phyloP scores from a whole-genome alignment of 768 basidiomycete species.

The Terana coerulea region DNA sequence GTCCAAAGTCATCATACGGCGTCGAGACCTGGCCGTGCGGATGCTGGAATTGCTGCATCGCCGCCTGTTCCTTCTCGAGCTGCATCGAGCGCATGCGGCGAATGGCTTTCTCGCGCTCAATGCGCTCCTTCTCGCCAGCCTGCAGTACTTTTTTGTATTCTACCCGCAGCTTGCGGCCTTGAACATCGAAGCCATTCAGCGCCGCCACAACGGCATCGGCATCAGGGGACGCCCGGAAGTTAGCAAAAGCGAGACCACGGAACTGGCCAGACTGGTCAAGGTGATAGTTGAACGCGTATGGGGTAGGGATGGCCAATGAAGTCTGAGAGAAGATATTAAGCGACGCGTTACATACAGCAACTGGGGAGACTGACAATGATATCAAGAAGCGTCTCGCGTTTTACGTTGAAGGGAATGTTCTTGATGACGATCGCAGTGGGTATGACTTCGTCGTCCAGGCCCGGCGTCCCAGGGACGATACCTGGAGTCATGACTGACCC shows the following conservation, averaged over 20 bases:
- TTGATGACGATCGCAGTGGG: slow-evolving; percentile 99
- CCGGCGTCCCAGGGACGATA: slow-evolving; percentile 47
- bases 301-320: slow-evolving; percentile 90
- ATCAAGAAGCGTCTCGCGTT: slow-evolving; percentile 92
- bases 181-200: slow-evolving; percentile 93
- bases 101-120: slow-evolving; percentile 97
- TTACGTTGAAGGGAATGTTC: slow-evolving; percentile 99
- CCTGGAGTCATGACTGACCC: slow-evolving; percentile 38
- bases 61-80: slow-evolving; percentile 75
- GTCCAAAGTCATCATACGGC: slow-evolving; percentile 74
- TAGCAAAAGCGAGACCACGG: slow-evolving; percentile 97
- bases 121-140: slow-evolving; percentile 97
- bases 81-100: slow-evolving; percentile 98
- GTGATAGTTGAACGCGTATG: slow-evolving; percentile 99
- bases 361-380: slow-evolving; percentile 74
- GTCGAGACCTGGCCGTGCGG: too few species aligned
- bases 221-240: slow-evolving; percentile 88
- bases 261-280: slow-evolving; percentile 95
- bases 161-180: slow-evolving; percentile 94
- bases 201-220: slow-evolving; percentile 96
- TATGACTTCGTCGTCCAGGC: slow-evolving; percentile 84
- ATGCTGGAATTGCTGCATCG: slow-evolving; percentile 37
- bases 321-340: slow-evolving; percentile 43
- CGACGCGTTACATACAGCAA: slow-evolving; percentile 3
- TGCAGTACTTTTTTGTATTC: slow-evolving; percentile 99